Evolutionary conservation across 2,329 filamentous ascomycete species (phyloP), one percentile per base, ranked within the genome.

Genomic region (Aspergillus sp.): DNA sequence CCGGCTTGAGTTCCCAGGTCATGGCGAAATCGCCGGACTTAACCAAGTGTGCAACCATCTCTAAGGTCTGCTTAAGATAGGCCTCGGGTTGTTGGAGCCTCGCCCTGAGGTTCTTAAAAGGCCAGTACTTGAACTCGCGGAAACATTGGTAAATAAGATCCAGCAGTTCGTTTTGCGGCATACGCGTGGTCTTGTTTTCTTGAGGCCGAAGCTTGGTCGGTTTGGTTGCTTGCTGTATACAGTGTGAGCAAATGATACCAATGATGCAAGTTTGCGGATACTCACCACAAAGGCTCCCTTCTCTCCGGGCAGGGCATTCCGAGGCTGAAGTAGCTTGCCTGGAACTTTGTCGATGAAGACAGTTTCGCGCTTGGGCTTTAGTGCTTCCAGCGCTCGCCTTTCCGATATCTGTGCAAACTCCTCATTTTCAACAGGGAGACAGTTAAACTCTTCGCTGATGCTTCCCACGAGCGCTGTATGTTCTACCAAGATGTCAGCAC

Each of bases 81-180:
- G 86, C 83, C 64, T 97, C 93, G 1, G 93, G 93, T 69, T 98
- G 93, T 47, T 84, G 80, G 33, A 94, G 79, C 48, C 78, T 74
- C 40, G 82, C 76, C 51, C 89, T 88, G 54, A 98, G 79, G 5
- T 86, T 81, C 61, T 88, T 90, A 76, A 97, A 87, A n/a, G 86
- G 83, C 90, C 91, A 98, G 68, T 93, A 97, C 57, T 85, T 83
- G 75, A 86, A 95, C 58, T 86, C 75, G 44, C 84, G 81, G 81
- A 96, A 98, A 62, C 84, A 86, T 39, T 78, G 72, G 73, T 91
- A 90, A 48, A 98, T 83, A 51, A 81, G 78, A 69, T 96, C 90
- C 69, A 95, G 72, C 50, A 98, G 82, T 59, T 93, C 86, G 74
- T 89, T 85, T 66, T 90, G 83, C 36, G 89, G 84, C 69, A 97